Percentiles rank a stretch among this genome's conserved stretches.
Conservation (phyloP, 2,329 filamentous ascomycete genomes). For the Immersiporthe knoxdaviesiana region DNA sequence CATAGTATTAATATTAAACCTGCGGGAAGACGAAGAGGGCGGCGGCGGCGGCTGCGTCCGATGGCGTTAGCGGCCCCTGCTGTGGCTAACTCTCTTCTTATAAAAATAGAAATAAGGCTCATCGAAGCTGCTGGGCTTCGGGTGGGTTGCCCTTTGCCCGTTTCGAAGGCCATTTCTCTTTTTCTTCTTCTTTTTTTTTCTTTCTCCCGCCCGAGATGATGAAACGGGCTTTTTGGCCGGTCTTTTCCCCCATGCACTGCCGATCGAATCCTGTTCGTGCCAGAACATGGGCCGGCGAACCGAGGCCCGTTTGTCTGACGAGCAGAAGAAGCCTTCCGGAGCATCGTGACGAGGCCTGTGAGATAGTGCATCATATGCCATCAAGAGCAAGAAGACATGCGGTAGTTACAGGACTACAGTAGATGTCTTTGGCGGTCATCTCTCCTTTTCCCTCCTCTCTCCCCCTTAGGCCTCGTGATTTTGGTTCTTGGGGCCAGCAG, state of each 20-base stretch:
- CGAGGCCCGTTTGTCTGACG: not conserved
- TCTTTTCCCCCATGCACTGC: not conserved
- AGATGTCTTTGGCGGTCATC: too few species aligned
- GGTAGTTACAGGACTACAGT: not conserved
- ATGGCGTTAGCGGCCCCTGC: conserved; percentile 12
- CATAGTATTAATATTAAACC: not conserved
- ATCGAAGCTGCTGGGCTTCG: not conserved
- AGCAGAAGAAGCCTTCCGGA: not conserved
- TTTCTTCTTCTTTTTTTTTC: not conserved
- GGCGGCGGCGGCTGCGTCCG: conserved; percentile 1
- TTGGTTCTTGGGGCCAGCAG: not conserved
- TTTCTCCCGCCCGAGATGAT: not conserved
- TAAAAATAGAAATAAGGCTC: conserved; percentile 16
- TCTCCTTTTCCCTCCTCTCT: too few species aligned
- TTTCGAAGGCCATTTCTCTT: not conserved
- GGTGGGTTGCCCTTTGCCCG: conserved; percentile 6
- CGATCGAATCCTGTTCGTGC: not conserved
- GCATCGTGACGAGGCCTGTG: not conserved
- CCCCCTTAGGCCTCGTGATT: not conserved
- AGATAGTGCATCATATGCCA: not conserved
- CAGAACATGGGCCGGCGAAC: not conserved
- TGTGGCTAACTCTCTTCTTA: not conserved
- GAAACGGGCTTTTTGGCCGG: not conserved
- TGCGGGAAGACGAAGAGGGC: not conserved
- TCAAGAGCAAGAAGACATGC: not conserved